phyloP scores from a whole-genome alignment of 495 filamentous ascomycete species.

The Neurospora africana region DNA sequence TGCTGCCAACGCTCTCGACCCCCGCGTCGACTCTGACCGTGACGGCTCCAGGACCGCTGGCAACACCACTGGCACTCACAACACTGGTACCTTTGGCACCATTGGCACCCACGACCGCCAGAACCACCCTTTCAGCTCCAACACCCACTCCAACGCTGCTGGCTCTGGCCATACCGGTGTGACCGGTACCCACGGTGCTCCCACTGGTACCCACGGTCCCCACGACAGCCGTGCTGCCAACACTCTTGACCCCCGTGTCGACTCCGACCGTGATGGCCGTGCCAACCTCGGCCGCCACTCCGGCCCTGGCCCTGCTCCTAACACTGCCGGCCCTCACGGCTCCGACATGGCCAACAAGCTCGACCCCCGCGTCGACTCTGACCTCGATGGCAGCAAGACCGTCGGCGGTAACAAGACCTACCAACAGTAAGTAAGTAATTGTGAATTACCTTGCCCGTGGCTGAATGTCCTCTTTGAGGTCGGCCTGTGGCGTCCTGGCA shows the following conservation, averaged over 20 bases:
- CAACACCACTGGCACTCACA: slow-evolving; percentile 9
- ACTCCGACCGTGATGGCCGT: slow-evolving; percentile 34
- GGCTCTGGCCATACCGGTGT: slow-evolving; percentile 23
- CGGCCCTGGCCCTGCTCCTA: slow-evolving; percentile 30
- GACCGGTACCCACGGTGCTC: slow-evolving; percentile 19
- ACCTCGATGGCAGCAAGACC: slow-evolving; percentile 36
- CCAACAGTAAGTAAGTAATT: slow-evolving; percentile 33
- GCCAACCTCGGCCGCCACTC: slow-evolving; percentile 6
- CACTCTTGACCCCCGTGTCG: slow-evolving; percentile 40
- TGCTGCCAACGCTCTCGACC: slow-evolving; percentile 35
- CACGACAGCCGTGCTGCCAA: slow-evolving; percentile 46
- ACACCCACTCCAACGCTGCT: slow-evolving; percentile 10
- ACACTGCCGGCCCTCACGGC: slow-evolving; percentile 43
- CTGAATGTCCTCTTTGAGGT: background rate
- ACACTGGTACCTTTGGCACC: slow-evolving; percentile 3
- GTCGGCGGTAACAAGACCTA: slow-evolving; percentile 35
- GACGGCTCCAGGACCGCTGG: slow-evolving; percentile 8
- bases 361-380: slow-evolving; percentile 44
- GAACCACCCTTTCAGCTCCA: slow-evolving; percentile 7
- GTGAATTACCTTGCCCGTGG: background rate
- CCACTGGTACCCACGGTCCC: slow-evolving; percentile 27
- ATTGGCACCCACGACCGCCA: slow-evolving; percentile 1
- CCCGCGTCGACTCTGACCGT: slow-evolving; percentile 35
- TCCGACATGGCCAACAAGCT: slow-evolving; percentile 43
- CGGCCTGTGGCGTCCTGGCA: slow-evolving; percentile 1